Percentiles rank a stretch among this genome's conserved stretches.
These are phyloP conservation scores for Talaromyces thailandensis DNA, from an alignment of 495 filamentous ascomycete genomes.

Conservation along the genomic window DNA sequence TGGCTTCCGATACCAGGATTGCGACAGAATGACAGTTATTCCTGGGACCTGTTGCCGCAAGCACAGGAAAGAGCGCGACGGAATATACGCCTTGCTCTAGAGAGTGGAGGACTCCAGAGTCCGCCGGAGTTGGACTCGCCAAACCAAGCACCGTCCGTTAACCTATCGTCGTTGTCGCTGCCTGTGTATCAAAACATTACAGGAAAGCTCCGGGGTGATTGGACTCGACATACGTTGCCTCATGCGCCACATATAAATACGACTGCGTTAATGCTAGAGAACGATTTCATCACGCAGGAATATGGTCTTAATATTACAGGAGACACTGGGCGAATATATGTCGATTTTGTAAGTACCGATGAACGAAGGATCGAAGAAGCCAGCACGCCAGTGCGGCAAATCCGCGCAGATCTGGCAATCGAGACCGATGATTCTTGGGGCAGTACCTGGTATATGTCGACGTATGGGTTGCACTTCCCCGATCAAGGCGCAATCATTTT, in stretches of 20 bases:
- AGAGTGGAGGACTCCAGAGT: slow-evolving; percentile 22
- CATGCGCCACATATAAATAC: slow-evolving; percentile 39
- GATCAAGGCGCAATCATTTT: slow-evolving; percentile 65
- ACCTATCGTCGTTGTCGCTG: slow-evolving; percentile 31
- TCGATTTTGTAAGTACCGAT: slow-evolving; percentile 34
- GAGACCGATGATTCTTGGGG: slow-evolving; percentile 59
- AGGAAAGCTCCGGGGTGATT: slow-evolving; percentile 64
- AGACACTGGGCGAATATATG: slow-evolving; percentile 31
- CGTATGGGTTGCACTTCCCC: slow-evolving; percentile 79
- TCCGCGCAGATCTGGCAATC: slow-evolving; percentile 56
- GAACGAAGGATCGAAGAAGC: slow-evolving; percentile 19
- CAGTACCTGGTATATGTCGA: slow-evolving; percentile 61
- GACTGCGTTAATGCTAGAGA: slow-evolving; percentile 37
- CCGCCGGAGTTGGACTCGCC: slow-evolving; percentile 27
- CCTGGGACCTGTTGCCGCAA: slow-evolving; percentile 55
- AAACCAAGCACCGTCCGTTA: slow-evolving; percentile 31
- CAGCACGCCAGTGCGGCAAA: slow-evolving; percentile 42
- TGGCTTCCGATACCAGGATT: slow-evolving; percentile 76
- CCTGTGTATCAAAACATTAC: slow-evolving; percentile 75
- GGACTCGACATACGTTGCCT: slow-evolving; percentile 45
- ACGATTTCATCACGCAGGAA: slow-evolving; percentile 42
- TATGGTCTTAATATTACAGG: slow-evolving; percentile 66
- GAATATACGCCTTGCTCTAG: slow-evolving; percentile 37
- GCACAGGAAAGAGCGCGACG: slow-evolving; percentile 46
- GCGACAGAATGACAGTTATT: slow-evolving; percentile 60